phyloP scores from a whole-genome alignment of 2,329 filamentous ascomycete species.

The Daldinia sp. region DNA sequence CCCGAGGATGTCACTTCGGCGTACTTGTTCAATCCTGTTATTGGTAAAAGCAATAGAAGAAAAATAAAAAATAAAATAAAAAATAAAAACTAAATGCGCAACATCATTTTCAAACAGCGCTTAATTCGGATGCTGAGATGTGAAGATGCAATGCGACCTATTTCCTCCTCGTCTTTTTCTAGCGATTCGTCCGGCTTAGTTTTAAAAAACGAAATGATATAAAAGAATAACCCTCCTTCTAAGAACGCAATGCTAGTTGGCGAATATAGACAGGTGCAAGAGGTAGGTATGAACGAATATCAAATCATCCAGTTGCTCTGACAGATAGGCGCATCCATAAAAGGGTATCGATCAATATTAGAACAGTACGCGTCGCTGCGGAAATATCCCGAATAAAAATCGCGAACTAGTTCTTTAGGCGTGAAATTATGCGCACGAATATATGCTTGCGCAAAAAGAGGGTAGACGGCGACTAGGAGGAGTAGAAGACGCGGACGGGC shows the following conservation, averaged over 20 bases:
- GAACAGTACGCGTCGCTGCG: slow-evolving; percentile 27
- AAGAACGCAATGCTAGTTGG: slow-evolving; percentile 48
- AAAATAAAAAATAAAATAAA: too few relatives aligned
- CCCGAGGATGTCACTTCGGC: slow-evolving; percentile 44
- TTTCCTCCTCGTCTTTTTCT: slow-evolving; percentile 15
- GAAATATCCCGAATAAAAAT: slow-evolving; percentile 26
- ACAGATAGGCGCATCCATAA: slow-evolving; percentile 46
- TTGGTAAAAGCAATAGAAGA: too few relatives aligned
- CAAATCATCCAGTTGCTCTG: slow-evolving; percentile 47
- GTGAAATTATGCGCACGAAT: too few relatives aligned
- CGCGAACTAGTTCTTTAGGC: too few relatives aligned
- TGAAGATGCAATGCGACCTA: slow-evolving; percentile 31
- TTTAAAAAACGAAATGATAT: too few relatives aligned
- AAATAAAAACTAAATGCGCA: slow-evolving; percentile 43
- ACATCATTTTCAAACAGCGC: slow-evolving; percentile 41
- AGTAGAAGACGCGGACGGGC: slow-evolving; percentile 32
- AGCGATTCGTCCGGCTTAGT: slow-evolving; percentile 46
- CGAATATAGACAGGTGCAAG: slow-evolving; percentile 33
- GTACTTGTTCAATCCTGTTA: slow-evolving; percentile 46
- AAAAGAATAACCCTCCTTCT: slow-evolving; percentile 48
- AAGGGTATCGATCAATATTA: slow-evolving; percentile 22
- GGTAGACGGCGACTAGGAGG: slow-evolving; percentile 45
- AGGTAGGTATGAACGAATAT: slow-evolving; percentile 44
- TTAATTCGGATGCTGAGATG: slow-evolving; percentile 35
- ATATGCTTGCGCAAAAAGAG: slow-evolving; percentile 46